Percentiles rank a stretch among this genome's conserved stretches.
phyloP scores from a whole-genome alignment of 2,329 filamentous ascomycete species.

The Talaromyces sp. region DNA sequence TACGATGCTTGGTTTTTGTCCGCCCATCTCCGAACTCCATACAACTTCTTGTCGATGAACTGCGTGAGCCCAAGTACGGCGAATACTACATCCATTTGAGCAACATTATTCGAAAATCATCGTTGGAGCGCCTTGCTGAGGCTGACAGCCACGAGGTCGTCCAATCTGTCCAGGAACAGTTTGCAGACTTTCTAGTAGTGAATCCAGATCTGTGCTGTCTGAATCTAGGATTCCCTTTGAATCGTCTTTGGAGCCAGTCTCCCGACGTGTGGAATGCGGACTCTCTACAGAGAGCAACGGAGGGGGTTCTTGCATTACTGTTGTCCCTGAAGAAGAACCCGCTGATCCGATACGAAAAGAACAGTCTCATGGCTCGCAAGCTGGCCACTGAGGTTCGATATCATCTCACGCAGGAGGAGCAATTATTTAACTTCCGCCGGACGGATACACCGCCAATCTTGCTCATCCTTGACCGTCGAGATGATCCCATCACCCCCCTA shows the following conservation, averaged over 20 bases:
- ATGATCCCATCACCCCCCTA: slow-evolving; percentile 91
- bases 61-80: slow-evolving; percentile 93
- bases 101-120: slow-evolving; percentile 96
- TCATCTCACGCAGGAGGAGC: slow-evolving; percentile 91
- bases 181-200: slow-evolving; percentile 92
- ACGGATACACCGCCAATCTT: slow-evolving; percentile 93
- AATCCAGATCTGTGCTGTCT: slow-evolving; percentile 92
- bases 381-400: slow-evolving; percentile 90
- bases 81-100: slow-evolving; percentile 98
- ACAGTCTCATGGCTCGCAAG: slow-evolving; percentile 87
- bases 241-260: slow-evolving; percentile 76
- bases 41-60: slow-evolving; percentile 90
- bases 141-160: slow-evolving; percentile 98
- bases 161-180: slow-evolving; percentile 90
- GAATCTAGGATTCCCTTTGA: slow-evolving; percentile 70
- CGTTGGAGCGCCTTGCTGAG: slow-evolving; percentile 89
- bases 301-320: slow-evolving; percentile 81
- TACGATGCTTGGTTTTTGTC: slow-evolving; percentile 90
- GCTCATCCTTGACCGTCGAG: slow-evolving; percentile 84
- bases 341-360: slow-evolving; percentile 89
- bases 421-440: slow-evolving; percentile 93
- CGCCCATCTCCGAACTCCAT: slow-evolving; percentile 91
- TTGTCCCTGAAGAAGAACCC: slow-evolving; percentile 96
- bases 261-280: slow-evolving; percentile 92
- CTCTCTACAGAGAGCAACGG: slow-evolving; percentile 79